Evolutionary conservation across 164 flowering plant species (phyloP).

Genomic region (Sextonia rubra): DNA sequence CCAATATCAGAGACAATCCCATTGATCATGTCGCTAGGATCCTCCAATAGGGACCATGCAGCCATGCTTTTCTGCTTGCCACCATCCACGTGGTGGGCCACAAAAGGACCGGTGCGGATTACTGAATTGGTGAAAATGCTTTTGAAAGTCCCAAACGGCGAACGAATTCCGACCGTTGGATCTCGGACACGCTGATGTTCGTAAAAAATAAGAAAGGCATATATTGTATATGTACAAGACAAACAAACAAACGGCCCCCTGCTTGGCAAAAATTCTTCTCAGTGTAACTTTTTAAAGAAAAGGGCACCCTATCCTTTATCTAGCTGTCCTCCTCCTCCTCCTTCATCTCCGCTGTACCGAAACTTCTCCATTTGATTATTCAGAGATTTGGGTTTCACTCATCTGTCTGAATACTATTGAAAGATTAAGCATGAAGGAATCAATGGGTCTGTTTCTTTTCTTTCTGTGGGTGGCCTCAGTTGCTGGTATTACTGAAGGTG

Average conservation of each 20-base stretch:
- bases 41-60: not conserved
- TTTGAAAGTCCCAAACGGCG: not conserved
- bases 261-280: not conserved
- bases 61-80: too few species aligned
- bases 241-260: not conserved
- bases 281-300: not conserved
- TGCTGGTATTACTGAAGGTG: conserved; percentile 5
- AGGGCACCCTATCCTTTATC: not conserved
- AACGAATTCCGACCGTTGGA: not conserved
- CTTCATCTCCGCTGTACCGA: not conserved
- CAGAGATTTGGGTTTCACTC: not conserved
- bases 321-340: too few species aligned
- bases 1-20: conserved; percentile 6
- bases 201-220: too few species aligned
- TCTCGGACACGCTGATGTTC: not conserved
- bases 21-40: conserved; percentile 8
- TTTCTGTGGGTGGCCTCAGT: not conserved
- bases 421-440: not conserved
- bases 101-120: not conserved
- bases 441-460: conserved; percentile 1
- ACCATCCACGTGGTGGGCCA: not conserved
- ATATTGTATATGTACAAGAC: not conserved
- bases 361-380: not conserved
- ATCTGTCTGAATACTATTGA: not conserved
- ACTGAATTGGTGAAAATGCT: not conserved